phyloP scores from a whole-genome alignment of 2,329 filamentous ascomycete genomes.

The Fusarium sp. region DNA sequence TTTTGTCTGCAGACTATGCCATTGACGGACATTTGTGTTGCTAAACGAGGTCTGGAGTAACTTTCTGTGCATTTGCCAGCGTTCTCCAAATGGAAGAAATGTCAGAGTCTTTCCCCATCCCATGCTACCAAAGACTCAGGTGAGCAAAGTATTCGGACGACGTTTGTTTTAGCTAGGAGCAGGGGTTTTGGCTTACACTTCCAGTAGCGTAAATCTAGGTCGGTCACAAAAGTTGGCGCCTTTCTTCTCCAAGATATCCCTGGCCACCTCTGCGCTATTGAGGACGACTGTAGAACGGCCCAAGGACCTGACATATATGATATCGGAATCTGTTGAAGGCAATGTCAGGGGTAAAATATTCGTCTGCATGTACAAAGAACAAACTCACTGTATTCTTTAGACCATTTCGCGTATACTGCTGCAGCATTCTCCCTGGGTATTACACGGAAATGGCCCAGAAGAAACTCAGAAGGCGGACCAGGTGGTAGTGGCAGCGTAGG shows the following conservation, averaged over 20 bases:
- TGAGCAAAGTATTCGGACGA: constrained; percentile 1
- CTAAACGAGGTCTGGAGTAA: constrained; percentile 58
- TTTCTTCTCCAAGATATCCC: constrained; percentile 57
- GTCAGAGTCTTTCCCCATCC: constrained; percentile 61
- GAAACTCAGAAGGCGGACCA: constrained; percentile 46
- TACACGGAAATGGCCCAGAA: constrained; percentile 45
- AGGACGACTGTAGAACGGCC: constrained; percentile 49
- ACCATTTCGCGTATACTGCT: constrained; percentile 44
- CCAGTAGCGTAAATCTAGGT: constrained; percentile 56
- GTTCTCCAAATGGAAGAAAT: constrained; percentile 56
- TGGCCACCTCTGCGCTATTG: constrained; percentile 49
- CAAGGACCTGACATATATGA: constrained; percentile 48
- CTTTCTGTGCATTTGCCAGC: constrained; percentile 57
- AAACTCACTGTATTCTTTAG: constrained; percentile 44
- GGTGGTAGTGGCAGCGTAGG: constrained; percentile 40
- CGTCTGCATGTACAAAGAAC: background rate
- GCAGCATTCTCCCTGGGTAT: constrained; percentile 46
- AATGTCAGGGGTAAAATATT: background rate
- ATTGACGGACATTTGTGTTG: constrained; percentile 49
- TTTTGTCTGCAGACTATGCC: constrained; percentile 42
- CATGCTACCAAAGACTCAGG: constrained; percentile 46
- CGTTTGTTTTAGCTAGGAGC: background rate
- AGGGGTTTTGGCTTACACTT: constrained; percentile 44
- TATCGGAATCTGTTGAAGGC: constrained; percentile 44
- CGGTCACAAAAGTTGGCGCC: constrained; percentile 59